A percentile compares a stretch with the other conserved stretches of the same genome.
These are phyloP conservation scores for Immersiporthe knoxdaviesiana DNA, from an alignment of 2,329 filamentous ascomycete species.

Conservation along the genomic window DNA sequence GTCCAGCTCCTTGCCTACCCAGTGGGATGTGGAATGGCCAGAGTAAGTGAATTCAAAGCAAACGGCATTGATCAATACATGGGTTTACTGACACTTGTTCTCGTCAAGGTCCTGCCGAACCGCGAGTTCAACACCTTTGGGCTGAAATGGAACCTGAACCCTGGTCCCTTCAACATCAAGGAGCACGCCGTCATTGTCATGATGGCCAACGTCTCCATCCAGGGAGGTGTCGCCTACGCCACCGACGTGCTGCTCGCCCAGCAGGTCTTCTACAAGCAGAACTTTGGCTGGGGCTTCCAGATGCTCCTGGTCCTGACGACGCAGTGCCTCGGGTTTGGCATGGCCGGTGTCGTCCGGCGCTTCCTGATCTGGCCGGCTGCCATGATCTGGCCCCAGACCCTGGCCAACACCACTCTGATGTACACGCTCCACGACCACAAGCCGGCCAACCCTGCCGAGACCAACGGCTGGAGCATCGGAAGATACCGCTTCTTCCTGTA, in stretches of 20 bases:
- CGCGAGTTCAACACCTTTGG: conserved; percentile 34
- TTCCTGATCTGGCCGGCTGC: conserved; percentile 64
- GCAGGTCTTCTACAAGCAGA: conserved; percentile 54
- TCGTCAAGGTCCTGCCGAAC: conserved; percentile 16
- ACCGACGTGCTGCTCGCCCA: conserved; percentile 47
- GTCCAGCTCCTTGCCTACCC: conserved; percentile 26
- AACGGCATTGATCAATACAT: too few relatives aligned
- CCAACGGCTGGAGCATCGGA: conserved; percentile 24
- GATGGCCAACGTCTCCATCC: conserved; percentile 38
- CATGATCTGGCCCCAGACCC: conserved; percentile 66
- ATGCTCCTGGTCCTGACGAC: conserved; percentile 64
- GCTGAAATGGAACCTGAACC: conserved; percentile 36
- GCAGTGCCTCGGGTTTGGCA: conserved; percentile 61
- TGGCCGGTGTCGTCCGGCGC: conserved; percentile 62
- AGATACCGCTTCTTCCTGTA: conserved; percentile 24
- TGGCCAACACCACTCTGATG: conserved; percentile 66
- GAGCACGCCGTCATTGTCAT: conserved; percentile 39
- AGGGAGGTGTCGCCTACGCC: conserved; percentile 38
- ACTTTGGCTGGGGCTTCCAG: conserved; percentile 62
- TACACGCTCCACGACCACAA: conserved; percentile 67
- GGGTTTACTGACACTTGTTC: background rate
- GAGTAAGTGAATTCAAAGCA: conserved; percentile 6
- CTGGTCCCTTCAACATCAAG: conserved; percentile 41
- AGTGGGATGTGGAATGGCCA: conserved; percentile 17
- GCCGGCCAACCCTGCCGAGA: conserved; percentile 43